Evolutionary conservation across 1,139 yeast species (phyloP), one percentile per base, ranked within the genome.

Genomic region (Ogataea hybrid): DNA sequence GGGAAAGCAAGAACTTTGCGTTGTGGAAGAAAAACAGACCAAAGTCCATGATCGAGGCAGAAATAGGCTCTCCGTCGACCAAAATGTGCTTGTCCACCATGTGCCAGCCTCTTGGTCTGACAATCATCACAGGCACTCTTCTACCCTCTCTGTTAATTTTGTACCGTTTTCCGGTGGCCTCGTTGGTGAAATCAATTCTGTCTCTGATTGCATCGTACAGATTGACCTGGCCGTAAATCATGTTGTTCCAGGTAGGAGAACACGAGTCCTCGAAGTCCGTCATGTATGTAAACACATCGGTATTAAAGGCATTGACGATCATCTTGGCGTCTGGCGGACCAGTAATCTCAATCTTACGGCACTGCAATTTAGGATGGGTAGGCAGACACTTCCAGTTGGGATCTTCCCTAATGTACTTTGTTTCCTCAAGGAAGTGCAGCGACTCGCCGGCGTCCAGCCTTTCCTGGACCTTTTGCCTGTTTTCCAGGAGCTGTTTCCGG

Each of bases 241-340:
- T 76, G 67, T 88, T 89, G 54, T 69, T 69, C 97, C 97, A 92
- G 27, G 97, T 90, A 54, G 98, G 98, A 25, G 97, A 83, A 57
- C 89, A 81, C 25, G 96, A 87, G 69, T 89, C 97, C 67, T 89
- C 97, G 57, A 89, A 86, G 69, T 89, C 97, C 35, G 94, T 83
- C 97, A 89, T 89, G 66, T 89, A 89, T 37, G 96, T 87, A 61
- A 85, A 88, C 35, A 89, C 96, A 45, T 79, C 78, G 4, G 96
- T 81, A 69, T 89, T 89, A 61, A 89, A 77, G 15, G 97, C 97
- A 62, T 89, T 89, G 63, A 89, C 84, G 53, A 89, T 84, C 97
- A 89, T 89, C 65, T 89, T 89, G 54, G 96, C 79, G 64, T 84
- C 90, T 43, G 87, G 85, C 25, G 96, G 96, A 35, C 96, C 96